Base-by-base conservation (phyloP, 208 protist species). In the Acanthamoeba triangularis region DNA sequence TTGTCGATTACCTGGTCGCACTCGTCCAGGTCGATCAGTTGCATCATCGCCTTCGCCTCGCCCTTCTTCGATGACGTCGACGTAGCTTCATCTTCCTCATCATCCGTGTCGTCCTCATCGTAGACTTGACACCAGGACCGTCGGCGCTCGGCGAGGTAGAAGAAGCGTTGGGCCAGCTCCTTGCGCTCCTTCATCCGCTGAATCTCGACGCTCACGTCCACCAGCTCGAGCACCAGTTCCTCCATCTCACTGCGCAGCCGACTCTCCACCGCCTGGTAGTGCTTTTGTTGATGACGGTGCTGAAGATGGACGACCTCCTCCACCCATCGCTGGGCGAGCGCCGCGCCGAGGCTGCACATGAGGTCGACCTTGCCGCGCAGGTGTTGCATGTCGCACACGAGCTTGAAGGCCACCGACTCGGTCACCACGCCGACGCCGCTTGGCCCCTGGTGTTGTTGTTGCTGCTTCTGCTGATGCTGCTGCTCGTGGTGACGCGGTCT, bases 341-440 rank as follows among this genome's bases (percentile, higher is more conserved):
- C 25, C 23, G 25, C 49, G 78, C 49, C 41, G 28, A 87, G 41
- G 41, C 14, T n/a, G 49, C 78, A 63, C 52, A 87, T 13, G 49
- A 87, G 41, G 25, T 87, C 78, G 78, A 61, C 78, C 28, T 87
- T 54, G 78, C 78, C 33, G n/a, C 52, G 78, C 14, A 87, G 78
- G 49, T 87, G 78, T 7, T 87, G 78, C 78, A 87, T 54, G 78
- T 87, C 78, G 33, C 78, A 87, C 47, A 87, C 49, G 78, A 87
- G 78, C 49, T 61, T 54, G 49, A 87, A 87, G 44, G 78, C 78
- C 41, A 87, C 78, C 78, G 49, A 54, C 78, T 87, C 78, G 7
- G 49, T 61, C 49, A 87, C 49, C 63, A 72, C 63, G 63, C 28
- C 30, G 30, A 25, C 78, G 41, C 72, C 37, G 10, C 8, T 23